Percentiles rank a stretch among this genome's conserved stretches.
phyloP scores from a whole-genome alignment of 129 eudicot species.

The Flaveria brownii region DNA sequence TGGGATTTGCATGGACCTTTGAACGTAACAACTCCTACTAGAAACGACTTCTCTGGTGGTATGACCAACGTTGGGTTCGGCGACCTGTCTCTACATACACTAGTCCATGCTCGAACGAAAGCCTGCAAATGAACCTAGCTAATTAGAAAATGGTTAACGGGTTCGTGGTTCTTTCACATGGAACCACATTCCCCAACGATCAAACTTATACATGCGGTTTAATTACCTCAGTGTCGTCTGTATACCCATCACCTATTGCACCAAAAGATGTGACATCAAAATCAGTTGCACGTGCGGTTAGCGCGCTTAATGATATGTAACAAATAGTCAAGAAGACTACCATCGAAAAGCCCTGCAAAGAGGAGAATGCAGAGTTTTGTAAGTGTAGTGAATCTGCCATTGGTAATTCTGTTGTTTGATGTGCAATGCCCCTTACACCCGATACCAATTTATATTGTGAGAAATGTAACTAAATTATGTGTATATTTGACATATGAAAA shows the following conservation, averaged over 20 bases:
- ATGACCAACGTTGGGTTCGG: slow-evolving; percentile 18
- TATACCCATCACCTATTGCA: slow-evolving; percentile 44
- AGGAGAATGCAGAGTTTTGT: neutral
- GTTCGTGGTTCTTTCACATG: neutral
- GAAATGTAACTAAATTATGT: neutral
- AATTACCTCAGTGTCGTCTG: slow-evolving; percentile 43
- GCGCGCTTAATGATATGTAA: slow-evolving; percentile 19
- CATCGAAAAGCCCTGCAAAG: slow-evolving; percentile 18
- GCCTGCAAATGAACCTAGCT: slow-evolving; percentile 25
- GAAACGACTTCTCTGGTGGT: slow-evolving; percentile 28
- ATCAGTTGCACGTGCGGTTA: slow-evolving; percentile 5
- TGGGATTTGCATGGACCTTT: slow-evolving; percentile 34
- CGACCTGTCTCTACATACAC: slow-evolving; percentile 28
- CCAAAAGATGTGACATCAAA: slow-evolving; percentile 39
- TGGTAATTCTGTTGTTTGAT: neutral
- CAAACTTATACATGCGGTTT: slow-evolving; percentile 4
- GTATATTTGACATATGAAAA: no score
- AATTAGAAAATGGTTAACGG: neutral
- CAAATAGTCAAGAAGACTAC: slow-evolving; percentile 21
- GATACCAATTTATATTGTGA: neutral
- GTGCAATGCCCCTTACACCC: neutral
- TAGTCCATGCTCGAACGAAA: slow-evolving; percentile 39
- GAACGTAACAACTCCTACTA: slow-evolving; percentile 30
- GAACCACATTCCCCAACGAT: neutral
- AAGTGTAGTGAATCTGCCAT: no score